Base-by-base conservation (phyloP, 1,139 yeast species). In the Scheffersomyces quercinus region DNA sequence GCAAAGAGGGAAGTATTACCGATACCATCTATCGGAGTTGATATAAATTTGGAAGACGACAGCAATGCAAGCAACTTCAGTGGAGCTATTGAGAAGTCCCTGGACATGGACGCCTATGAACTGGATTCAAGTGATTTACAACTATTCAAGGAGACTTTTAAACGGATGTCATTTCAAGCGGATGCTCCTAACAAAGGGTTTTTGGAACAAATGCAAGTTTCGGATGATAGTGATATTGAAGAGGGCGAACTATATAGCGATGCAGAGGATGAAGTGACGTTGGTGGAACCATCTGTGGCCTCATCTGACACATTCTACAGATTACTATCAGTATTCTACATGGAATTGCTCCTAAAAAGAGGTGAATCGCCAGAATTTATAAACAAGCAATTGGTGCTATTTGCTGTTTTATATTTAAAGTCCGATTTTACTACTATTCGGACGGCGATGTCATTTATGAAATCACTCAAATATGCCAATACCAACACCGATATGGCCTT, bases 191-290 rank as follows among this genome's bases (percentile, higher is more conserved):
- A 52, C 4, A 41, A 32, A 24, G 38, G 42, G 13, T 39, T 46
- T 41, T 42, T 52, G 2, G 41, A 42, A 12, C 57, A 60, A 39
- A 65, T 70, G 62, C 65, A 63, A 38, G 60, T 55, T 13, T 70
- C 76, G 2, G 77, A 71, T 40, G 70, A 64, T 38, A 70, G 65
- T 38, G 68, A 59, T 33, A 49, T 52, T 10, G 67, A 62, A 36
- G 41, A 51, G 14, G 47, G 43, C 10, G 46, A 44, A 1, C 20
- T 49, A 8, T 53, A 55, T 26, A 54, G 59, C 37, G 68, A 63
- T 37, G 34, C 37, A 5, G 35, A 38, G 3, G 38, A 20, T 11
- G 39, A 28, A 24, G n/a, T n/a, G n/a, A 15, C 35, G 7, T 11
- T 31, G 3, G 8, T 31, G 10, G 20, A 31, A 12, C 35, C 35